A percentile compares a stretch with the other conserved stretches of the same genome.
These are phyloP conservation scores for Entomortierella parvispora DNA, from an alignment of 192 early-diverging fungal genomes.

Conservation along the genomic window DNA sequence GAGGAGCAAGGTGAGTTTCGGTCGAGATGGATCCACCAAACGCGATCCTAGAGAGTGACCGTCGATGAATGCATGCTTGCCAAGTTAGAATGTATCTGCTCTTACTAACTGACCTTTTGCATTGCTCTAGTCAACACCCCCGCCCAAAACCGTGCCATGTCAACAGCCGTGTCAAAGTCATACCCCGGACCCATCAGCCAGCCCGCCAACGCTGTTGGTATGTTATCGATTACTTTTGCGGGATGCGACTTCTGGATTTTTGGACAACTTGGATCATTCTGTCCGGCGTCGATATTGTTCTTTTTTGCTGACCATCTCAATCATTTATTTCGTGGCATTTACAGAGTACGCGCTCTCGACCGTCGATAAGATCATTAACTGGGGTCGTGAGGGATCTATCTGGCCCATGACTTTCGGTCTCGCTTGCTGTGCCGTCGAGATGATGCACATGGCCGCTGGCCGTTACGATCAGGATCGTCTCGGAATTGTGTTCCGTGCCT, in stretches of 20 bases:
- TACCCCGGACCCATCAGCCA: conserved; percentile 49
- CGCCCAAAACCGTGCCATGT: conserved; percentile 43
- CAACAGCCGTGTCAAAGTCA: conserved; percentile 51
- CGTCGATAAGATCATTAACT: conserved; percentile 93
- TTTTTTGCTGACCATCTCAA: too few species aligned
- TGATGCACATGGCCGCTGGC: conserved; percentile 97
- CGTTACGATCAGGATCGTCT: conserved; percentile 98
- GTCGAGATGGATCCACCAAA: not conserved
- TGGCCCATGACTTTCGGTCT: conserved; percentile 82
- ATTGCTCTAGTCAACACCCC: conserved; percentile 17
- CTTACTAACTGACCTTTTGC: not conserved
- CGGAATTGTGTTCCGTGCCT: conserved; percentile 97
- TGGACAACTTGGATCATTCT: not conserved
- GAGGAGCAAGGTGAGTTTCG: conserved; percentile 42
- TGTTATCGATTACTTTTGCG: not conserved
- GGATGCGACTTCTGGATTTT: too few species aligned
- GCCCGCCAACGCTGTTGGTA: conserved; percentile 52
- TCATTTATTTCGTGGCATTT: conserved; percentile 1
- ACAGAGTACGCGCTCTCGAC: conserved; percentile 88
- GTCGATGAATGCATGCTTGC: not conserved
- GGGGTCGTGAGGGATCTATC: conserved; percentile 91
- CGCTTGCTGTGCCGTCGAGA: conserved; percentile 96
- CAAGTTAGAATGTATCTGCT: not conserved
- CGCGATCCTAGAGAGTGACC: too few species aligned
- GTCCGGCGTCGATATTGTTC: too few species aligned